Base-by-base conservation (phyloP, 148 eudicot species). In the Talinum fruticosum region DNA sequence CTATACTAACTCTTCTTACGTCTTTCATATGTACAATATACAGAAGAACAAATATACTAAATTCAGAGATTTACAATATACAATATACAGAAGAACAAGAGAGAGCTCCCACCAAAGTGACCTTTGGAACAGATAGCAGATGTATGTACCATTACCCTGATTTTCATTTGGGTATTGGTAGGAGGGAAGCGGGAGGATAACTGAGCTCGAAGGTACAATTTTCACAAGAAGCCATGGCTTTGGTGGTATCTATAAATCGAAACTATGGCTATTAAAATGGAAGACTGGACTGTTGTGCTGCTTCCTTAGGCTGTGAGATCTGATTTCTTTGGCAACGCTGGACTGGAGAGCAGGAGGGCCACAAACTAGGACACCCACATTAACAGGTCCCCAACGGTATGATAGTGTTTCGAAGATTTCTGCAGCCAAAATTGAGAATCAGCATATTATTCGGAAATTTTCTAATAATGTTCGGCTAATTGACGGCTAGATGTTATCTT, bases 191-290 rank as follows among this genome's bases (percentile, higher is more conserved):
- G 47, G 47, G 47, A 14, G 47, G 47, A 41, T 41, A 41, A 8
- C 47, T 3, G 8, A 8, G 13, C 47, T 41, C 47, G 12, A 8
- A 41, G 47, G 12, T 10, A 41, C 47, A 41, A 14, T 8, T 41
- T 41, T 10, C 47, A 41, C 1, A 41, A 41, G 47, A 41, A 8
- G 12, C 13, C 47, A 2, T 7, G 47, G 47, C 14, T 8, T 12
- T 41, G 47, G 12, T 57, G 64, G 64, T 0, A 57, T 57, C 83
- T 87, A 93, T 32, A 91, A 84, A 74, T 90, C 92, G 65, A 94
- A 94, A 70, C 97, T 94, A 70, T 94, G 98, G 88, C 89, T 89
- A 79, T 94, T 84, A 88, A 91, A 91, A 85, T 90, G 98, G 82
- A 94, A 90, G 51, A 94, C 77, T 2, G 98, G 88, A 69, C 87